Conservation (phyloP, 371 early-diverging fungal genomes). For the Catenaria anguillulae region DNA sequence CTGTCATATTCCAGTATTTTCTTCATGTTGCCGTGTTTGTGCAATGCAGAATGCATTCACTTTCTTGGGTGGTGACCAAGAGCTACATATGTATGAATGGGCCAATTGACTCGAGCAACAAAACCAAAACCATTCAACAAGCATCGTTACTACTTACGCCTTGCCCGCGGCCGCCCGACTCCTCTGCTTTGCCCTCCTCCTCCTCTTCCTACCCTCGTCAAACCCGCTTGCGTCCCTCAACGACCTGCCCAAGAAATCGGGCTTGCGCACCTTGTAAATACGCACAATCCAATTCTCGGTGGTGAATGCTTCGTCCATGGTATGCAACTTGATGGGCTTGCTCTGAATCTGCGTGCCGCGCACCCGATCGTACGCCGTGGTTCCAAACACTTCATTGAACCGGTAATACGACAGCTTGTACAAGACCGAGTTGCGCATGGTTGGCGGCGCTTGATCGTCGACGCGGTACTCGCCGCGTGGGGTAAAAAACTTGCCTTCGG, state of each 20-base stretch:
- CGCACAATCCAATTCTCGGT: constrained; percentile 90
- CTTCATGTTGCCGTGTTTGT: too few species aligned
- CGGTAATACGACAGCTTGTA: constrained; percentile 95
- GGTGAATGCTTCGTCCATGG: constrained; percentile 83
- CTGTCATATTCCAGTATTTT: too few species aligned
- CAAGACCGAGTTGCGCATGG: constrained; percentile 85
- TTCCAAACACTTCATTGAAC: constrained; percentile 70
- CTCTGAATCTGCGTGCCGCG: constrained; percentile 60
- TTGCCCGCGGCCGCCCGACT: too few species aligned
- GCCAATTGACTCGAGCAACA: too few species aligned
- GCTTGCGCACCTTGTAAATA: constrained; percentile 86
- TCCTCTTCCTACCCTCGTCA: constrained; percentile 10
- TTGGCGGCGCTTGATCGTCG: constrained; percentile 69
- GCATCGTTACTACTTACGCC: too few species aligned
- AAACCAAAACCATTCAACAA: too few species aligned
- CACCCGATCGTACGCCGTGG: constrained; percentile 63
- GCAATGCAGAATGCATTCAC: too few species aligned
- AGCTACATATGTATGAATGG: too few species aligned
- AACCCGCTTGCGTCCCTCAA: constrained; percentile 14
- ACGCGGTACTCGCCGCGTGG: constrained; percentile 80
- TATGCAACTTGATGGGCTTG: constrained; percentile 60
- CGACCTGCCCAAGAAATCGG: constrained; percentile 73
- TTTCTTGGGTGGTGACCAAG: too few species aligned
- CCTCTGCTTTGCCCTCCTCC: too few species aligned
- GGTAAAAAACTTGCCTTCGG: constrained; percentile 77